Base-by-base conservation (phyloP, 352 stramenopile genomes). In the Pythium rhizo-oryzae region DNA sequence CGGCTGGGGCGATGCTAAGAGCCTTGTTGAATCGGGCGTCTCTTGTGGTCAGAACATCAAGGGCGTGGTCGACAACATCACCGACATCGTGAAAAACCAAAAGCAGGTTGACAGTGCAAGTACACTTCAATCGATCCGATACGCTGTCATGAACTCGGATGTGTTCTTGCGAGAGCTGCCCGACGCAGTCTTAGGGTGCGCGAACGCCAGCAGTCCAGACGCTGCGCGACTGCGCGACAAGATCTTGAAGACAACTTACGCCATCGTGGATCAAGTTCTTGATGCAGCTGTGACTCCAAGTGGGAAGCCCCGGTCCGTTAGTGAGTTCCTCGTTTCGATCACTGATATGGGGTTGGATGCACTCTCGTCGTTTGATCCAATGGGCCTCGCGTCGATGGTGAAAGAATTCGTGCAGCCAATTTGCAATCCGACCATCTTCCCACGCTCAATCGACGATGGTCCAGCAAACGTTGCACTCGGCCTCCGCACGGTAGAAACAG, bases 351-450 rank as follows among this genome's bases (percentile, higher is more conserved):
- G 67, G 16, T 70, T 80, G 15, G 74, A 75, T 2, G 80, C 75
- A 33, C 78, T 86, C 59, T 66, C 77, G 41, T 60, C 81, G 25
- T 87, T 79, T 62, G 79, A 87, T 19, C 70, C 63, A 18, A 83
- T 70, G 35, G 81, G 81, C n/a, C 53, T 87, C 41, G 75, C 72
- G n/a, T 55, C 62, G 25, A 70, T 78, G 39, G 71, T 79, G 13
- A 71, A 77, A 28, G 75, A 85, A 37, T 87, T 77, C 28, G 71
- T 89, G 13, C 79, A 89, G 68, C 76, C 79, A 9, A 80, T 87
- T 67, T 87, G 81, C 51, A 77, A 76, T 4, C 77, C 79, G 16
- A 85, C 81, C 8, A 58, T 75, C 18, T 85, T 75, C 50, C 54
- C 86, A 23, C 77, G 79, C 35, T 69, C 82, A 15, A 82, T 89